A percentile compares a stretch with the other conserved stretches of the same genome.
Conservation (phyloP, 352 stramenopile species). For the Phytophthora uliginosa region DNA sequence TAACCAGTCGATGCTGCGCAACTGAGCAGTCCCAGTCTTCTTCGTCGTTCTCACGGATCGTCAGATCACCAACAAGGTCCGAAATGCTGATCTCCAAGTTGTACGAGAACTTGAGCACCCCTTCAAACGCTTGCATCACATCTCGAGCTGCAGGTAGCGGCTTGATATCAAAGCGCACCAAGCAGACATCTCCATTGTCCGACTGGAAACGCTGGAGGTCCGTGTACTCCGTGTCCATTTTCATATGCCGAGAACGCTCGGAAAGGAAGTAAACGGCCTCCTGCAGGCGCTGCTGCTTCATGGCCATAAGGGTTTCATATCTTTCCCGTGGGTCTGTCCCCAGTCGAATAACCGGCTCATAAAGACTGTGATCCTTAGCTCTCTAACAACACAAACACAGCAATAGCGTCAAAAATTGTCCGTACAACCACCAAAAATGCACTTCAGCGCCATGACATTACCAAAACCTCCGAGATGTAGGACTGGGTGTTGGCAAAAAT, state of each 20-base stretch:
- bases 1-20: conserved; percentile 51
- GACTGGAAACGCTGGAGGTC: conserved; percentile 51
- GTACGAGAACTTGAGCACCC: conserved; percentile 50
- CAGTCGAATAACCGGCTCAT: conserved; percentile 48
- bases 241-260: conserved; percentile 45
- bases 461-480: conserved; percentile 47
- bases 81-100: conserved; percentile 60
- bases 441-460: conserved; percentile 6
- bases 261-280: conserved; percentile 49
- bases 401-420: not conserved
- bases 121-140: conserved; percentile 53
- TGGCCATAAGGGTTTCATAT: conserved; percentile 38
- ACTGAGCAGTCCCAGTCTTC: conserved; percentile 38
- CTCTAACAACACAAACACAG: conserved; percentile 22
- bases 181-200: conserved; percentile 42
- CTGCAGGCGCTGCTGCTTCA: conserved; percentile 52
- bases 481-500: conserved; percentile 49
- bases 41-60: conserved; percentile 53
- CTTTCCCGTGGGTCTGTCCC: conserved; percentile 31
- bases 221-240: conserved; percentile 41
- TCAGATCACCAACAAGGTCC: conserved; percentile 49
- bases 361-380: conserved; percentile 37
- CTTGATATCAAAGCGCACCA: conserved; percentile 58
- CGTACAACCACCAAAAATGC: not conserved
- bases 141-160: conserved; percentile 33